These are phyloP conservation scores for Primulina eburnea DNA, from an alignment of 257 asterid genomes.

Conservation along the genomic window DNA sequence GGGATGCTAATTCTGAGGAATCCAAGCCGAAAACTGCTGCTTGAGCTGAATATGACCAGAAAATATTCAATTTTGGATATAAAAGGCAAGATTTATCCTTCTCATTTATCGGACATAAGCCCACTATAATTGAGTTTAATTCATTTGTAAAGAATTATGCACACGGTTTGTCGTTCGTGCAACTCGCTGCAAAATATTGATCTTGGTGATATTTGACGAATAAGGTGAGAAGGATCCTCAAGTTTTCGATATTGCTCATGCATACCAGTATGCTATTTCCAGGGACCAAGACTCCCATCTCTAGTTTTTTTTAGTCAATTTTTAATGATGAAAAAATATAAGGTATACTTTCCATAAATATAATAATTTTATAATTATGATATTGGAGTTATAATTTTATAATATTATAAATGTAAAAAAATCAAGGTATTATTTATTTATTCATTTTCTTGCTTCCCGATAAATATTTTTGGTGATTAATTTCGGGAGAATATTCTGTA, in stretches of 20 bases:
- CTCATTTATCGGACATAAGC: conserved; percentile 22
- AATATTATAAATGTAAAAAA: no score
- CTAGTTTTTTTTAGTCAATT: conserved; percentile 8
- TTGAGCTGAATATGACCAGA: conserved; percentile 22
- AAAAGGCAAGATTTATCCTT: neutral
- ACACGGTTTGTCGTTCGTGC: neutral
- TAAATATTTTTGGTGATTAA: no score
- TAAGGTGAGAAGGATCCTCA: neutral
- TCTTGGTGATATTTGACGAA: neutral
- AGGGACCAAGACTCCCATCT: conserved; percentile 8
- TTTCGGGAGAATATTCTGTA: no score
- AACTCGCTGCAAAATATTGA: neutral
- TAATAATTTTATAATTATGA: no score
- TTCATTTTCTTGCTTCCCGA: no score
- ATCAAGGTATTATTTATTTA: no score
- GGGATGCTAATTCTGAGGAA: conserved; percentile 30
- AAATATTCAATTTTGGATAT: conserved; percentile 21
- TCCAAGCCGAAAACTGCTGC: conserved; percentile 36
- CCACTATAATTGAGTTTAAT: conserved; percentile 10
- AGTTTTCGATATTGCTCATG: neutral
- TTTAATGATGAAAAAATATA: conserved; percentile 14
- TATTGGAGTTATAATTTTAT: no score
- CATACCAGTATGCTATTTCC: neutral
- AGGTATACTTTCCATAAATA: conserved; percentile 7
- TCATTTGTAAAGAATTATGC: conserved; percentile 19